Conservation (phyloP, 78 protist species). For the Dictyostelium firmibasis region DNA sequence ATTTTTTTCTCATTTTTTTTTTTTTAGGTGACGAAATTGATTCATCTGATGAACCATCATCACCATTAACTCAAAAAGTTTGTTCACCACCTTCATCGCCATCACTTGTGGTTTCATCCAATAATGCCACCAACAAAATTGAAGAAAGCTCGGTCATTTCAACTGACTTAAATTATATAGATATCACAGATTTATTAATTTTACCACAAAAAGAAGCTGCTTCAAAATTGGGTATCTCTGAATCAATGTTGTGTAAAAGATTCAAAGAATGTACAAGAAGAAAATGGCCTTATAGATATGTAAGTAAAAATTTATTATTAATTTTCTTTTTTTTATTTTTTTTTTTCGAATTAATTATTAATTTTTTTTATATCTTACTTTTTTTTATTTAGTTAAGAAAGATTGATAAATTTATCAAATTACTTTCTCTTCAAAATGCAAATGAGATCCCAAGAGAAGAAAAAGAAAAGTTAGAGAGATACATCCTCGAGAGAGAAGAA, state of each 20-base stretch:
- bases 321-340: neutral
- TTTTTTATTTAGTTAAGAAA: conserved; percentile 25
- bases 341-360: neutral
- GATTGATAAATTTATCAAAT: conserved; percentile 82
- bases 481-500: conserved; percentile 71
- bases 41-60: conserved; percentile 17
- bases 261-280: conserved; percentile 83
- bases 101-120: neutral
- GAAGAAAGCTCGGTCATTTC: neutral
- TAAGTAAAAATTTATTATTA: neutral
- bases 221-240: conserved; percentile 76
- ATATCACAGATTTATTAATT: conserved; percentile 78
- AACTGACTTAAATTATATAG: conserved; percentile 63
- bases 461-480: conserved; percentile 66
- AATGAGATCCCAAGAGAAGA: conserved; percentile 76
- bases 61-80: conserved; percentile 10
- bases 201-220: conserved; percentile 87
- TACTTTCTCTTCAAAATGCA: conserved; percentile 61
- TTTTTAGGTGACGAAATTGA: conserved; percentile 34
- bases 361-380: neutral
- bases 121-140: neutral
- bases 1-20: neutral
- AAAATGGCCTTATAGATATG: conserved; percentile 85
- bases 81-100: conserved; percentile 34
- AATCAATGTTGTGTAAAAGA: conserved; percentile 85